Conservation (phyloP, 805 yeast genomes). For the Pichia ethanolica region DNA sequence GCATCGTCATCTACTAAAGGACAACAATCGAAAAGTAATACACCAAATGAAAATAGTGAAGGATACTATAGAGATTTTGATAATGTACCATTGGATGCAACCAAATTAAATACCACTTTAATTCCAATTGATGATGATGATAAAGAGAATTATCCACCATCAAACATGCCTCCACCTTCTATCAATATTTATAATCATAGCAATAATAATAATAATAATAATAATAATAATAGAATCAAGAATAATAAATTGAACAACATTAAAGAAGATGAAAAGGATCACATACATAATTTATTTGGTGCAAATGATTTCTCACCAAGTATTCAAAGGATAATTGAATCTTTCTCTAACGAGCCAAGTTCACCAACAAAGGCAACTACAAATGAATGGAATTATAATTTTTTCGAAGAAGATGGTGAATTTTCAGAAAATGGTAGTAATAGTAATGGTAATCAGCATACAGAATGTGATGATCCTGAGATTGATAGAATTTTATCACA, state of each 20-base stretch:
- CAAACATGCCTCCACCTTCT: background rate
- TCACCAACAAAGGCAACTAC: constrained; percentile 22
- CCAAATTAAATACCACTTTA: constrained; percentile 46
- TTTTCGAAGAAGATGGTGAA: constrained; percentile 13
- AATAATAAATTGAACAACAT: constrained; percentile 1
- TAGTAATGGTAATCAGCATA: background rate
- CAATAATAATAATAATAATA: background rate
- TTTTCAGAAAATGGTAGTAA: background rate
- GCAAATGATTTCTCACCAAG: constrained; percentile 28
- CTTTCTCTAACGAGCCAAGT: constrained; percentile 23
- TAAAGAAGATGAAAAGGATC: background rate
- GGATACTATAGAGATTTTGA: constrained; percentile 15
- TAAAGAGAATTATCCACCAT: constrained; percentile 22
- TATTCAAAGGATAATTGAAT: constrained; percentile 26
- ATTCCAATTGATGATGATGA: constrained; percentile 42
- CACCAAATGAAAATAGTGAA: constrained; percentile 4
- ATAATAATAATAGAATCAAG: background rate
- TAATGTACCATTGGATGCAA: constrained; percentile 38
- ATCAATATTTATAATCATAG: background rate
- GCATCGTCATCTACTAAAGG: constrained; percentile 1
- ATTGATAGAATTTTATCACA: constrained; percentile 18
- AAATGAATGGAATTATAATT: constrained; percentile 24
- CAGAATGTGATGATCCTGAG: constrained; percentile 20
- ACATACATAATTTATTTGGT: constrained; percentile 15
- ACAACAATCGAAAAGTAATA: constrained; percentile 5